Conservation (phyloP, 768 basidiomycete genomes). For the Pleurotus sapidus region DNA sequence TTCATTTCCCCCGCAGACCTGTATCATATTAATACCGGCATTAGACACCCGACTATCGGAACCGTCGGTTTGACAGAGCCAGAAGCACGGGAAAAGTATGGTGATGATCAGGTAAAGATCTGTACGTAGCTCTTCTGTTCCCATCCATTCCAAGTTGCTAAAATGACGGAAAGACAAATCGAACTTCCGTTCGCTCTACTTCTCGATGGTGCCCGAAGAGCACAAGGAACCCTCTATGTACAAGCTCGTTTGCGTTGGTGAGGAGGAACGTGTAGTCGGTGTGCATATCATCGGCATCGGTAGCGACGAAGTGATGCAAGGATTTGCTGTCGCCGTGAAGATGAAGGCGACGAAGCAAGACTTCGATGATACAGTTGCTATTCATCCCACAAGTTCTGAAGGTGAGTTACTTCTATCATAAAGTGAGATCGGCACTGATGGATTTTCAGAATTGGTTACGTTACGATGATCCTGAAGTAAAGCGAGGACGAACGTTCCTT, state of each 20-base stretch:
- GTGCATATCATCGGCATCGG: constrained; percentile 91
- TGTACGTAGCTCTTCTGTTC: constrained; percentile 52
- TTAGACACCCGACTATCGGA: constrained; percentile 91
- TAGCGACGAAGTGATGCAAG: constrained; percentile 93
- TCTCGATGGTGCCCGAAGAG: constrained; percentile 83
- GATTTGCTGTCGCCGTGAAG: constrained; percentile 96
- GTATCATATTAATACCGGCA: constrained; percentile 4
- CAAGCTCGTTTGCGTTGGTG: constrained; percentile 85
- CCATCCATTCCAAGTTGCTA: neutral
- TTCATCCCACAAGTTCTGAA: constrained; percentile 86
- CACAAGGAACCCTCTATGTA: constrained; percentile 96
- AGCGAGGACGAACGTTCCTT: no score
- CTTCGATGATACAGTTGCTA: constrained; percentile 86
- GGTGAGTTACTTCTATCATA: constrained; percentile 40
- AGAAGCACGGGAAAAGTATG: constrained; percentile 84
- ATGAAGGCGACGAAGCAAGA: constrained; percentile 85
- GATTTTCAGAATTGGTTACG: constrained; percentile 50
- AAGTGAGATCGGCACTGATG: constrained; percentile 13
- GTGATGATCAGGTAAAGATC: constrained; percentile 83
- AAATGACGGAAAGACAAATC: constrained; percentile 57
- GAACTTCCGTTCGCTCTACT: constrained; percentile 83
- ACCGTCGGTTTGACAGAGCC: constrained; percentile 95
- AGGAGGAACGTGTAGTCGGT: constrained; percentile 95
- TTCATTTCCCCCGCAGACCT: neutral
- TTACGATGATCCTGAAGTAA: constrained; percentile 31